phyloP scores from a whole-genome alignment of 129 eudicot species.

The Arctium minus region DNA sequence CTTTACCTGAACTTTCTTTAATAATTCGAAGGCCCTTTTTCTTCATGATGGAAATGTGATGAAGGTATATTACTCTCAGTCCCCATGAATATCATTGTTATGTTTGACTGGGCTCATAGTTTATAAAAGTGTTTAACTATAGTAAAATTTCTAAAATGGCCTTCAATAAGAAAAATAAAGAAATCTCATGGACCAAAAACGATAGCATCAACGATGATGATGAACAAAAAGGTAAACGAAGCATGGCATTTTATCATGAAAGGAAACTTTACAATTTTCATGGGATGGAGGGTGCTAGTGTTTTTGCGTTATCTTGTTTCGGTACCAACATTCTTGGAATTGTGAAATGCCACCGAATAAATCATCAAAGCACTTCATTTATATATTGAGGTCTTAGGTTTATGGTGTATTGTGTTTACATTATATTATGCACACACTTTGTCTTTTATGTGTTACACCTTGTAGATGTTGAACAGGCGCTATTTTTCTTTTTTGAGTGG shows the following conservation, averaged over 20 bases:
- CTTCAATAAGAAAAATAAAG: background rate
- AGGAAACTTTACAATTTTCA: background rate
- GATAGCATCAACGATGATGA: background rate
- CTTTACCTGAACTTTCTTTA: background rate
- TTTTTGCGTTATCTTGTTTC: slow-evolving; percentile 1
- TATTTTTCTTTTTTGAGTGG: no score
- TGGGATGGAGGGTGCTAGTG: background rate
- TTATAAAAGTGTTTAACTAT: background rate
- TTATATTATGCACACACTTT: background rate
- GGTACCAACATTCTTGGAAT: background rate
- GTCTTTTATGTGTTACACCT: background rate
- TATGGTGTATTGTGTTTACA: background rate
- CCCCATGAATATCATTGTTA: background rate
- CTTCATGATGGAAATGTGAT: slow-evolving; percentile 6
- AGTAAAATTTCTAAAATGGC: background rate
- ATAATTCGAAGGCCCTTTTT: background rate
- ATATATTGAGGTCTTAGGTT: background rate
- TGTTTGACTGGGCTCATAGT: background rate
- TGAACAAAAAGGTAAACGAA: background rate
- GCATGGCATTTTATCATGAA: background rate
- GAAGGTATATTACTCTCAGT: background rate
- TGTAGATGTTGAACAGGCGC: no score
- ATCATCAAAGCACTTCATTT: slow-evolving; percentile 2
- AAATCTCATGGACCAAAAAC: background rate
- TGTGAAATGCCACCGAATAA: background rate